Percentiles rank a stretch among this genome's conserved stretches.
Conservation (phyloP, 2,329 filamentous ascomycete genomes). For the Tolypocladium inflatum region DNA sequence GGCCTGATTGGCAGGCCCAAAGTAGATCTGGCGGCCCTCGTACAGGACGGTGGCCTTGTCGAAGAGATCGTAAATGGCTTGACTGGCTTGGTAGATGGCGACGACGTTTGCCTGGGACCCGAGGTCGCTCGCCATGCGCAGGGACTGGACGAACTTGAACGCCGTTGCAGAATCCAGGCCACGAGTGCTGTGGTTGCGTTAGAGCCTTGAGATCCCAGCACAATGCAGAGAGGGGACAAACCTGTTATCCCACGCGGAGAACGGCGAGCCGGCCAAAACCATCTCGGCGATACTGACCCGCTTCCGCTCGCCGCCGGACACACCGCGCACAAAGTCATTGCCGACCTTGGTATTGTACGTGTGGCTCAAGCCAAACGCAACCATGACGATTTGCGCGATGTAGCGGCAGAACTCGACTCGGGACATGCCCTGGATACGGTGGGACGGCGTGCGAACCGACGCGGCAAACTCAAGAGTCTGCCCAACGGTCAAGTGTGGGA, state of each 20-base stretch:
- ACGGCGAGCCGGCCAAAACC: constrained; percentile 50
- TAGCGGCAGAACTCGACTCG: constrained; percentile 50
- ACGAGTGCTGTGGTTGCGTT: constrained; percentile 36
- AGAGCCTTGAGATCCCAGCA: background rate
- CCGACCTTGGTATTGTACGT: constrained; percentile 67
- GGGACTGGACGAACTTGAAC: constrained; percentile 59
- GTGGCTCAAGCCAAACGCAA: constrained; percentile 63
- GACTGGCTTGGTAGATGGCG: constrained; percentile 64
- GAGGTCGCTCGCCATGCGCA: constrained; percentile 57
- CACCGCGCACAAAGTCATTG: constrained; percentile 63
- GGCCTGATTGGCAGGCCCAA: constrained; percentile 51
- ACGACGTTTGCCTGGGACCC: constrained; percentile 52
- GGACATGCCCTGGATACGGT: constrained; percentile 52
- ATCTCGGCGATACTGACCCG: constrained; percentile 78
- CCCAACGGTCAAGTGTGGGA: constrained; percentile 66
- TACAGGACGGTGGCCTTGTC: constrained; percentile 69
- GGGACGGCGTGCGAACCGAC: constrained; percentile 56
- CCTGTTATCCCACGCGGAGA: constrained; percentile 61
- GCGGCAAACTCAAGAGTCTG: constrained; percentile 67
- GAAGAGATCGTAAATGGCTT: constrained; percentile 62
- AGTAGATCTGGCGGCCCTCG: constrained; percentile 70
- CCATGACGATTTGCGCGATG: constrained; percentile 58
- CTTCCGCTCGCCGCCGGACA: constrained; percentile 65
- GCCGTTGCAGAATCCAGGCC: constrained; percentile 68
- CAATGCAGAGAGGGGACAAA: constrained; percentile 3